phyloP scores from a whole-genome alignment of 2,329 filamentous ascomycete genomes.

The Escovopsis sp. region DNA sequence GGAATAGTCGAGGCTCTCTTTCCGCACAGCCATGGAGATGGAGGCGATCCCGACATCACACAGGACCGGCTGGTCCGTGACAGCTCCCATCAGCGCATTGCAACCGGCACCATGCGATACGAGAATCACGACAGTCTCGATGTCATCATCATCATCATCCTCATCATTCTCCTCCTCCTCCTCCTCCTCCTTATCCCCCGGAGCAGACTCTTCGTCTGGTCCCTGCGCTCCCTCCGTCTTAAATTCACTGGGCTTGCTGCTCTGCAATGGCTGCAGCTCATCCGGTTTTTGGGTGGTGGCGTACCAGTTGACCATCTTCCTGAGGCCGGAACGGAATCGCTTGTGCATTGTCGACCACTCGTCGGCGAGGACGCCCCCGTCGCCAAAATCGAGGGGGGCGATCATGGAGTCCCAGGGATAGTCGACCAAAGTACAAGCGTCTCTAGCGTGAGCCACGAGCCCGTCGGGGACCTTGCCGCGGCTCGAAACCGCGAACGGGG shows the following conservation, averaged over 20 bases:
- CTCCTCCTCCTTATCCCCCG: not conserved
- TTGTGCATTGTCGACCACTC: slow-evolving; percentile 96
- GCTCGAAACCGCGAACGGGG: slow-evolving; percentile 68
- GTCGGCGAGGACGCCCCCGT: slow-evolving; percentile 76
- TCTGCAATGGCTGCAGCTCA: slow-evolving; percentile 32
- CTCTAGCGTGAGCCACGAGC: slow-evolving; percentile 79
- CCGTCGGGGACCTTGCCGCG: slow-evolving; percentile 73
- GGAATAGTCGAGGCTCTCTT: slow-evolving; percentile 28
- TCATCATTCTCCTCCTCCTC: slow-evolving; percentile 13
- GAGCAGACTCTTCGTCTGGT: no score
- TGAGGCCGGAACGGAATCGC: slow-evolving; percentile 67
- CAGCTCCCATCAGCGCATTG: slow-evolving; percentile 83
- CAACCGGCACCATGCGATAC: slow-evolving; percentile 93
- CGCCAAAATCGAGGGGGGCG: slow-evolving; percentile 63
- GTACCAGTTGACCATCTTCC: slow-evolving; percentile 77
- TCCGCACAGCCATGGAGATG: slow-evolving; percentile 70
- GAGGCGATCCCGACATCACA: slow-evolving; percentile 84
- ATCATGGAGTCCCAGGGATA: slow-evolving; percentile 93
- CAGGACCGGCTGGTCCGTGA: slow-evolving; percentile 82
- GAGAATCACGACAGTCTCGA: slow-evolving; percentile 68
- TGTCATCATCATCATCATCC: slow-evolving; percentile 40
- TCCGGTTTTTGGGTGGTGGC: slow-evolving; percentile 36
- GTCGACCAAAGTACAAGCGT: slow-evolving; percentile 76
- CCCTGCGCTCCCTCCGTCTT: no score
- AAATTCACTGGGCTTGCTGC: not conserved